Percentiles rank a stretch among this genome's conserved stretches.
phyloP scores from a whole-genome alignment of 768 basidiomycete species.

The Xanthoconium stramineum region DNA sequence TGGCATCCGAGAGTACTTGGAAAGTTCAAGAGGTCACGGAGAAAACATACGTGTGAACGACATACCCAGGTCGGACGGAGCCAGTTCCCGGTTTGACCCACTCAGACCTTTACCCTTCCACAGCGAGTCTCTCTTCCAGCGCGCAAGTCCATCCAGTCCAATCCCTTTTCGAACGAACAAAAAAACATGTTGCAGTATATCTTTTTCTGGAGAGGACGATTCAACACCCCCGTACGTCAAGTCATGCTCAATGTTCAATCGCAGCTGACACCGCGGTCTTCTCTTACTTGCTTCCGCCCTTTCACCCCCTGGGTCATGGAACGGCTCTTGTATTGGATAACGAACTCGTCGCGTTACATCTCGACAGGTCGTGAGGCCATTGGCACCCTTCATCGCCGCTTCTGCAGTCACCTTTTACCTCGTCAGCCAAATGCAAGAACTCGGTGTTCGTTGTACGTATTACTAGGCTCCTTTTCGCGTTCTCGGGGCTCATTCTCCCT shows the following conservation, averaged over 20 bases:
- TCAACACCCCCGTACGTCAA: slow-evolving; percentile 27
- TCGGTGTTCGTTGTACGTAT: slow-evolving; percentile 66
- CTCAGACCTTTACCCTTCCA: neutral
- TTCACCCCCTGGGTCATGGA: neutral
- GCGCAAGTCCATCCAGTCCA: neutral
- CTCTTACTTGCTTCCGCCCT: neutral
- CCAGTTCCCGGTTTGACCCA: slow-evolving; percentile 25
- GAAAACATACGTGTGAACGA: slow-evolving; percentile 25
- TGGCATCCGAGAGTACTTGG: too few species aligned
- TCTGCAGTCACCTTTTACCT: slow-evolving; percentile 63
- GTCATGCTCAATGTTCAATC: neutral
- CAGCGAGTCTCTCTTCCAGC: neutral
- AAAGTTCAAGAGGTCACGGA: neutral
- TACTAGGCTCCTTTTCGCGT: neutral
- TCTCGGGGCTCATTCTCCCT: neutral
- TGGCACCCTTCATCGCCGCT: slow-evolving; percentile 80
- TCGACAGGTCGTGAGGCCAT: slow-evolving; percentile 60
- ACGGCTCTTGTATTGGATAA: neutral
- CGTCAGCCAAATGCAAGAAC: slow-evolving; percentile 64
- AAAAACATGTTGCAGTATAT: slow-evolving; percentile 23
- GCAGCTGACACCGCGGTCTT: neutral
- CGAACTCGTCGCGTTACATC: neutral
- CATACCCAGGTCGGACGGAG: slow-evolving; percentile 1
- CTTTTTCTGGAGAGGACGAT: slow-evolving; percentile 27
- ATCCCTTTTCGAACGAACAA: slow-evolving; percentile 1